These are phyloP conservation scores for Dendrobium chrysotoxum DNA, from an alignment of 106 monocot species.

Conservation along the genomic window DNA sequence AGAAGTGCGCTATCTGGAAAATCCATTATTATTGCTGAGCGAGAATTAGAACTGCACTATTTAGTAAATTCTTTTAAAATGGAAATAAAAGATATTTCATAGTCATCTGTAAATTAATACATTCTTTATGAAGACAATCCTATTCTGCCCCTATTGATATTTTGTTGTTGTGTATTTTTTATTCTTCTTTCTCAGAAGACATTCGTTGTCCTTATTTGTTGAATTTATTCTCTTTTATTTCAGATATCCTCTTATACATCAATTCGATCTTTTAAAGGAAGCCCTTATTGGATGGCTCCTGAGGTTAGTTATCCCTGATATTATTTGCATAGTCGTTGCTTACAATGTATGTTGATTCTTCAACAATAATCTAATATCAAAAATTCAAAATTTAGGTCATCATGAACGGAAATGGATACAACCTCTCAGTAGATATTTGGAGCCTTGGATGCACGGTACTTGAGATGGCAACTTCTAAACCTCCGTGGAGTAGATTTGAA, in stretches of 20 bases:
- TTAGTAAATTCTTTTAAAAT: background rate
- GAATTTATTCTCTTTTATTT: background rate
- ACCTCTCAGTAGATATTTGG: slow-evolving; percentile 91
- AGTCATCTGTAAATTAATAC: background rate
- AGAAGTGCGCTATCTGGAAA: background rate
- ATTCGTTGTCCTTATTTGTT: background rate
- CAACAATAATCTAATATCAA: background rate
- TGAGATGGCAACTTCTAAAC: slow-evolving; percentile 93
- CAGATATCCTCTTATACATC: slow-evolving; percentile 77
- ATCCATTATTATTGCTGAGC: background rate
- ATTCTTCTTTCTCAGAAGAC: background rate
- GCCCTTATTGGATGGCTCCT: slow-evolving; percentile 99
- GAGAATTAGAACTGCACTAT: background rate
- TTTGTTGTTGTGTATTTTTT: background rate
- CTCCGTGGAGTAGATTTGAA: slow-evolving; percentile 85
- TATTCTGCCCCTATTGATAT: background rate
- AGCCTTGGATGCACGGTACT: slow-evolving; percentile 95
- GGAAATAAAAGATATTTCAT: background rate
- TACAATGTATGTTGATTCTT: background rate
- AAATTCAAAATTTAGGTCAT: slow-evolving; percentile 50
- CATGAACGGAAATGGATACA: slow-evolving; percentile 81
- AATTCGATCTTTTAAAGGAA: slow-evolving; percentile 93
- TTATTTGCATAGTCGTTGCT: background rate
- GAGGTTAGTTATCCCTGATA: slow-evolving; percentile 43
- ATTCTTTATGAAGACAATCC: background rate